Evolutionary conservation across 768 basidiomycete species (phyloP), one percentile per base, ranked within the genome.

Genomic region (Auriculariales sp.): DNA sequence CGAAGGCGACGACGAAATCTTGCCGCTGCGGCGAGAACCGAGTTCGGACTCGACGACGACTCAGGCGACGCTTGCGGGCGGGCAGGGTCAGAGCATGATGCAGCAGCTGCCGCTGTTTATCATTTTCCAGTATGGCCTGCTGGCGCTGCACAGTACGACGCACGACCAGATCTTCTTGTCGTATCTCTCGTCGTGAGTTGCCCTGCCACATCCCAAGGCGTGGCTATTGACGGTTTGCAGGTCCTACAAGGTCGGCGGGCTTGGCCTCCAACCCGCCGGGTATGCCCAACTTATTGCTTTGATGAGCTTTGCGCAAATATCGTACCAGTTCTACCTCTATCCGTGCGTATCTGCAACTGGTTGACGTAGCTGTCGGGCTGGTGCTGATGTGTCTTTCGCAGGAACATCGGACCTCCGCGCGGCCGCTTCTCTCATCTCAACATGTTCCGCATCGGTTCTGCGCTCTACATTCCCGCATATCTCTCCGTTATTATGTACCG

Each of bases 241-340:
- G 12, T 79, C 84, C 56, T 88, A 88, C 60, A 69, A 76, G 17
- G 72, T 79, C 4, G 93, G 93, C n/a, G 95, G 95, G 1, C 66
- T 99, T 54, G 91, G 89, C 51, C 70, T 99, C 49, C 84, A 83
- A 58, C 88, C 95, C 0, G 85, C 83, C 1, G 79, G 95, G 64
- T 99, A 93, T 65, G 89, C 93, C 2, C 81, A 90, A 61, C 74
- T 97, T 15, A 92, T 87, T 61, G 88, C 87, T 4, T 57, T 94
- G 50, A 94, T 95, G 92, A 93, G 89, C 64, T 71, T 91, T n/a
- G 86, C 81, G 53, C 91, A 93, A 63, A 85, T 95, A 47, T 78
- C 81, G 31, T 94, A 92, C 61, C 92, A 92, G 59, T 92, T 90
- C 60, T 79, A 88, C 59, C 72, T 89, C 30, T 91, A 91, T 71